phyloP scores from a whole-genome alignment of 805 yeast genomes.

The Candida odintsovae region DNA sequence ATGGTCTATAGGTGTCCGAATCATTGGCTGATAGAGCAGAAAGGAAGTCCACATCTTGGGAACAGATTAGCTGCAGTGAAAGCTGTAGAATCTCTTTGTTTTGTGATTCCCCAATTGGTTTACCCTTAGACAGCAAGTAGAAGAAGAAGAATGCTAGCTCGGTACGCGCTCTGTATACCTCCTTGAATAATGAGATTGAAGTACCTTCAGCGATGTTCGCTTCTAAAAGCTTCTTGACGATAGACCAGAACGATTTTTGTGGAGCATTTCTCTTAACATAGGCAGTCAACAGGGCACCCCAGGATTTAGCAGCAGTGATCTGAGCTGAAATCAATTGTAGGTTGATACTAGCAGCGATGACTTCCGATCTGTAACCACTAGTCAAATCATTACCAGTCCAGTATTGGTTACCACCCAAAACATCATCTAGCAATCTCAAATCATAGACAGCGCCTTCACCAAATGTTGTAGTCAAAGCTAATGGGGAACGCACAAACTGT shows the following conservation, averaged over 20 bases:
- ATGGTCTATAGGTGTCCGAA: conserved; percentile 45
- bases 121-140: conserved; percentile 10
- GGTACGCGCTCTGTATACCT: conserved; percentile 54
- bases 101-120: conserved; percentile 13
- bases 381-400: conserved; percentile 34
- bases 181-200: conserved; percentile 40
- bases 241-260: conserved; percentile 28
- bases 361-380: conserved; percentile 38
- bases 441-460: conserved; percentile 54
- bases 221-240: conserved; percentile 45
- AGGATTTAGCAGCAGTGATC: conserved; percentile 61
- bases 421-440: conserved; percentile 53
- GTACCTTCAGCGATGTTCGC: conserved; percentile 47
- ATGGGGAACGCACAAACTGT: conserved; percentile 46
- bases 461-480: conserved; percentile 40
- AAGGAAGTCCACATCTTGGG: conserved; percentile 44
- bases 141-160: conserved; percentile 54
- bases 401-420: conserved; percentile 38
- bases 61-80: conserved; percentile 39
- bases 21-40: conserved; percentile 34
- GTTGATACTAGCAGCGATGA: conserved; percentile 55
- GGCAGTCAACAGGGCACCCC: conserved; percentile 73
- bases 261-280: conserved; percentile 40
- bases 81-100: conserved; percentile 22
- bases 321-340: conserved; percentile 63